Percentiles rank a stretch among this genome's conserved stretches.
phyloP scores from a whole-genome alignment of 2,329 filamentous ascomycete genomes.

The Polytolypa hystricis region DNA sequence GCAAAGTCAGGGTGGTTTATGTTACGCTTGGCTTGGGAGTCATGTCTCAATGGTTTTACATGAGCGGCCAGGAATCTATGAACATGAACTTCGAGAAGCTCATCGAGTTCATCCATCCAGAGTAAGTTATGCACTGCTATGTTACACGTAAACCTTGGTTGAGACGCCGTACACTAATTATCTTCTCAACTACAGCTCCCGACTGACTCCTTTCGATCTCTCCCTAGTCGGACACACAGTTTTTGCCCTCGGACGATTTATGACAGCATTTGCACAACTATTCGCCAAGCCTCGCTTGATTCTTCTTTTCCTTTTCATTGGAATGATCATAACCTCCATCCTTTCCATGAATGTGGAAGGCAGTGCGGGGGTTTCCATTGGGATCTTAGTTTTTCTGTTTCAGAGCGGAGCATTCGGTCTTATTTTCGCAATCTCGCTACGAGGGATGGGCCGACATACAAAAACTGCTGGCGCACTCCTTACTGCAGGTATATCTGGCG shows the following conservation, averaged over 20 bases:
- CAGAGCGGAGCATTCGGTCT: constrained; percentile 50
- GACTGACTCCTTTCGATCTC: constrained; percentile 30
- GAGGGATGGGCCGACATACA: constrained; percentile 47
- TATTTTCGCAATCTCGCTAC: constrained; percentile 47
- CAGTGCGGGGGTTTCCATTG: constrained; percentile 34
- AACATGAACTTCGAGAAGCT: constrained; percentile 39
- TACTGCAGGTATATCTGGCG: constrained; percentile 44
- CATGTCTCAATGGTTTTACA: constrained; percentile 49
- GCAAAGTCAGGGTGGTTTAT: constrained; percentile 42
- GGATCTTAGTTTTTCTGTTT: constrained; percentile 46
- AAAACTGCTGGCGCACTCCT: constrained; percentile 46
- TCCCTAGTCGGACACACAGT: constrained; percentile 46
- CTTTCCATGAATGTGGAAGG: constrained; percentile 42
- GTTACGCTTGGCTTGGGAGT: constrained; percentile 44
- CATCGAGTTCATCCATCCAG: constrained; percentile 29
- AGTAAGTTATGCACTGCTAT: constrained; percentile 11
- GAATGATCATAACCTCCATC: constrained; percentile 41
- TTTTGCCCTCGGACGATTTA: constrained; percentile 48
- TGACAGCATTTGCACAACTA: constrained; percentile 42
- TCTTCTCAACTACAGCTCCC: constrained; percentile 10
- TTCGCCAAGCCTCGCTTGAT: constrained; percentile 49
- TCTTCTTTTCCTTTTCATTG: constrained; percentile 43
- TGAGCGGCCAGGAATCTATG: constrained; percentile 49
- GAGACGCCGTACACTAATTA: not conserved
- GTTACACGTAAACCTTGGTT: not conserved